Evolutionary conservation across 495 filamentous ascomycete genomes (phyloP), one percentile per base, ranked within the genome.

Genomic region (Penicillium soppii): DNA sequence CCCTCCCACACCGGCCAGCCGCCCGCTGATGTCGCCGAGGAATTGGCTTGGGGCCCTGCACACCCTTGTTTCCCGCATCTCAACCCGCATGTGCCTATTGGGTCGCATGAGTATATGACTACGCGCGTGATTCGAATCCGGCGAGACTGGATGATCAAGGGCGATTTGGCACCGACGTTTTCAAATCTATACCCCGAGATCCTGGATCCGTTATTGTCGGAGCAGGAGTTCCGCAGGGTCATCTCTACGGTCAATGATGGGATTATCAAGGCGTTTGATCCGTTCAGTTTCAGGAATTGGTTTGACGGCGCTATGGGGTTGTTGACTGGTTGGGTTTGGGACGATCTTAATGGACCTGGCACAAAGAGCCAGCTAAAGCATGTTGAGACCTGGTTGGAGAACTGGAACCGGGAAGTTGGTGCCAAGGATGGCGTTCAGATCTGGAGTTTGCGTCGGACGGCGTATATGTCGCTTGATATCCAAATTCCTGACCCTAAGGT

Each of bases 161-260:
- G 91, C 5, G 94, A 99, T 65, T 73, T 96, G n/a, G 91, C 91
- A 7, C 94, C 94, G 15, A 88, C 89, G 0, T 97, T 91, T 61
- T 91, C 89, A 6, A 96, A 96, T 54, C 79, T 96, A 1, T 99
- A 97, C 56, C 94, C 94, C 0, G 94, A 97, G 57, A 95, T 97
- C 47, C 73, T 99, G 10, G 90, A 95, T 52, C 90, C 91, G 2
- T 81, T 89, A 36, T 67, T 94, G 4, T 82, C 87, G 15, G 89
- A 94, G 56, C 79, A 84, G 47, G 88, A 90, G 58, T 97, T 96
- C 61, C 82, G 92, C 6, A 74, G 69, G n/a, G 70, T 96, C 22
- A 83, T 96, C 19, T 80, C 86, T 29, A 84, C 79, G 44, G 77
- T 96, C 8, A 96, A 97, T 54, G 72, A 79, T 8, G 80, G 85